phyloP scores from a whole-genome alignment of 2,329 filamentous ascomycete species.

The Rhynchosporium graminicola region DNA sequence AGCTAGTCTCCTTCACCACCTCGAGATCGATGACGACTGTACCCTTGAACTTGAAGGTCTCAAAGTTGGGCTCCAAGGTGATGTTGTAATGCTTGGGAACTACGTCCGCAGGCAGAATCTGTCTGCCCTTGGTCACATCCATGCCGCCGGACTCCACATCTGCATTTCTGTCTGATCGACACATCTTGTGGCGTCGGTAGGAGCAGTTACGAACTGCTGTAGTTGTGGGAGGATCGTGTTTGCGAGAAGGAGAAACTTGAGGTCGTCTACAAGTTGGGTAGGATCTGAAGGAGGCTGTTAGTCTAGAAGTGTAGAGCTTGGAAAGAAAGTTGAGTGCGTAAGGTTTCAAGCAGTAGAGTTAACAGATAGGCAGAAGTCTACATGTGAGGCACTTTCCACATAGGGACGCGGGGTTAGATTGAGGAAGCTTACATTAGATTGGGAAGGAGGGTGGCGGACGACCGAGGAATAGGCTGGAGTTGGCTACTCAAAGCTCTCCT shows the following conservation, averaged over 20 bases:
- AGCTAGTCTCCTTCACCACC: constrained; percentile 79
- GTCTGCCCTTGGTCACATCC: constrained; percentile 66
- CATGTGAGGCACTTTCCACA: background rate
- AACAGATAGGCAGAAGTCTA: background rate
- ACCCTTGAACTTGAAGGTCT: constrained; percentile 84
- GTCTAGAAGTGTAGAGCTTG: background rate
- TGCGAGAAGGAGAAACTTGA: constrained; percentile 28
- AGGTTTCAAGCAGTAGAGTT: background rate
- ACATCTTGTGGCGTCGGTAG: constrained; percentile 72
- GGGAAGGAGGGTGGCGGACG: constrained; percentile 18
- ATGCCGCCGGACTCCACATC: constrained; percentile 52
- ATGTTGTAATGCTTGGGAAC: constrained; percentile 91
- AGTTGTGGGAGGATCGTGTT: constrained; percentile 28
- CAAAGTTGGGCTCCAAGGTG: constrained; percentile 87
- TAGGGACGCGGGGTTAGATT: background rate
- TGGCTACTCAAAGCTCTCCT: constrained; percentile 32
- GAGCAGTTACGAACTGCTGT: constrained; percentile 63
- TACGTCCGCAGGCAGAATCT: constrained; percentile 89
- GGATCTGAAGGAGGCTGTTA: constrained; percentile 27
- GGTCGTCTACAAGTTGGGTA: constrained; percentile 28
- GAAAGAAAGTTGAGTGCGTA: background rate
- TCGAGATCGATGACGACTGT: constrained; percentile 84
- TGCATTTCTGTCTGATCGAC: constrained; percentile 59
- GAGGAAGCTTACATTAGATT: constrained; percentile 26
- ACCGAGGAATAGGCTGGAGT: constrained; percentile 15